Evolutionary conservation across 148 eudicot genomes (phyloP), one percentile per base, ranked within the genome.

Genomic region (Hydrangea macrophylla): DNA sequence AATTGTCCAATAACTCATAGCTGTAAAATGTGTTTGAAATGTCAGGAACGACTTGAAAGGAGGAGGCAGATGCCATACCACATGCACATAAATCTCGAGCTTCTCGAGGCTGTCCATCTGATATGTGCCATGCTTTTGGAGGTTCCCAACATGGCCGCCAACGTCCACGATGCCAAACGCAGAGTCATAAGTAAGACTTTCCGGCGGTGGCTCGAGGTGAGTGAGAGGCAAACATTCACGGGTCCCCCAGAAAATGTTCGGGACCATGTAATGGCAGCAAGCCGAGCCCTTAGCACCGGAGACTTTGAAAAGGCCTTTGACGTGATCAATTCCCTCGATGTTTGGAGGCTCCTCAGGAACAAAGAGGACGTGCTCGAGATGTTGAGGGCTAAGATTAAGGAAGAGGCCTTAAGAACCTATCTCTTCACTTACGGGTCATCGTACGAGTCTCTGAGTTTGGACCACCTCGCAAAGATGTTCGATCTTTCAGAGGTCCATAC

Each of bases 61-160:
- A 78, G 89, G 62, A 84, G 92, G 1, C 96, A 89, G 80, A 92
- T 92, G 98, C 98, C 98, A 15, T 92, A 89, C 76, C 96, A 92
- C 76, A 87, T 92, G 98, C 98, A 92, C 79, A 92, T 89, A 70
- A 92, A 87, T 70, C 92, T 89, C 6, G 96, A 92, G 62, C 89
- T 92, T 61, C 82, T 92, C 20, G 98, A 92, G 65, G 84, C 98
- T 27, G 93, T 89, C 33, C 98, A 92, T 70, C 65, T 92, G 57
- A 89, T 84, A 36, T 82, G 98, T 68, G 96, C 98, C 36, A 92
- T 92, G 96, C 79, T 92, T 68, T 83, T 92, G 1, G 98, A 92
- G 74, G 98, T 92, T 50, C 96, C 98, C 20, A 87, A 92, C 83
- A 92, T 92, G 89, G 98, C 98, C 7, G 87, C 96, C 67, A 82